These are phyloP conservation scores for Phellopilus nigrolimitatus DNA, from an alignment of 1,284 basidiomycete species.

Conservation along the genomic window DNA sequence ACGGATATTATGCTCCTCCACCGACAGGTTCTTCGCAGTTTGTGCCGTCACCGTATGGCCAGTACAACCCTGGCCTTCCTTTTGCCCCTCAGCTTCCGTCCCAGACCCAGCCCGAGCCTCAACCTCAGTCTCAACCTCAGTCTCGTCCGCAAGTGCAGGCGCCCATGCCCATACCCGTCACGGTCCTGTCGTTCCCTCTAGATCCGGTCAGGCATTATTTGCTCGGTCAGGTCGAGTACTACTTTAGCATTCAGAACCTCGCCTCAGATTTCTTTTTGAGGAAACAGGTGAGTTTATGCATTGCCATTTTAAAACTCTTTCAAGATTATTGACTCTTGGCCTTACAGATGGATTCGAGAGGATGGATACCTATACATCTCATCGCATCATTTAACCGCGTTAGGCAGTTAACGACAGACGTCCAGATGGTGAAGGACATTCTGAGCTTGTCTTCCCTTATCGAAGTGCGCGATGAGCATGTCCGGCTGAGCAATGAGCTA, in stretches of 20 bases:
- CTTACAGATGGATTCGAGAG: conserved; percentile 79
- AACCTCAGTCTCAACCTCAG: conserved; percentile 14
- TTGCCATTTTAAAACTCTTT: background rate
- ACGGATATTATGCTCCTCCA: conserved; percentile 14
- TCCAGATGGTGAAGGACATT: conserved; percentile 66
- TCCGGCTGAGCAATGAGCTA: conserved; percentile 52
- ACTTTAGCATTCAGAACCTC: conserved; percentile 83
- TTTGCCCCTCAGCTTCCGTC: conserved; percentile 1
- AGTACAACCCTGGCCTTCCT: conserved; percentile 7
- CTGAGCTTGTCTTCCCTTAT: conserved; percentile 63
- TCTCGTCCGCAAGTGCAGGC: conserved; percentile 29
- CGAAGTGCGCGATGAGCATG: conserved; percentile 68
- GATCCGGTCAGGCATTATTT: conserved; percentile 64
- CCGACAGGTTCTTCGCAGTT: conserved; percentile 12
- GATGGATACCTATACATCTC: conserved; percentile 80
- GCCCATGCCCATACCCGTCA: conserved; percentile 55
- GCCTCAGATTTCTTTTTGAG: conserved; percentile 79
- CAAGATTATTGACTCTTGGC: conserved; percentile 3
- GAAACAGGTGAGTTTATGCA: conserved; percentile 48
- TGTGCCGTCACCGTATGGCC: conserved; percentile 15
- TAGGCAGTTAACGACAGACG: conserved; percentile 61
- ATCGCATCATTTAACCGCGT: conserved; percentile 88
- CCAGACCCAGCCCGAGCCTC: background rate
- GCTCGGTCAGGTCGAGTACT: conserved; percentile 84
- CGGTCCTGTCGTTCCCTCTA: conserved; percentile 52